A percentile compares a stretch with the other conserved stretches of the same genome.
phyloP scores from a whole-genome alignment of 306 rosid genomes.

The Sophora flavescens region DNA sequence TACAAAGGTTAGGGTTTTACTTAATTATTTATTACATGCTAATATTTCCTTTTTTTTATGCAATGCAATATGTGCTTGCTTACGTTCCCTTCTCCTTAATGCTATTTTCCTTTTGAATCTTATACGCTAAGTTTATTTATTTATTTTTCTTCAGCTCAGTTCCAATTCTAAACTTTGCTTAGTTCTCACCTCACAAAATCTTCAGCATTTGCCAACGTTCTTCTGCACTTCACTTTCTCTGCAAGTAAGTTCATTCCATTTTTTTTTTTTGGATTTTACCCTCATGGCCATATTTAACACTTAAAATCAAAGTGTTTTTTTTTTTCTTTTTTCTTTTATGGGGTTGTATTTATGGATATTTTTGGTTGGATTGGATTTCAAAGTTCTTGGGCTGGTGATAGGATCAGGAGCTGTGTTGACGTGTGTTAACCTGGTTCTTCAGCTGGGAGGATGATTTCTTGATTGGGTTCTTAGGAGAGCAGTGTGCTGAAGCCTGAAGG shows the following conservation, averaged over 20 bases:
- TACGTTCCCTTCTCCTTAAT: conserved; percentile 49
- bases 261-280: conserved; percentile 27
- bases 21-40: conserved; percentile 13
- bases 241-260: conserved; percentile 49
- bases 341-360: conserved; percentile 16
- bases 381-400: conserved; percentile 41
- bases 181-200: conserved; percentile 27
- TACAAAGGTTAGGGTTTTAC: conserved; percentile 58
- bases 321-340: neutral
- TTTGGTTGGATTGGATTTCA: conserved; percentile 24
- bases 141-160: conserved; percentile 24
- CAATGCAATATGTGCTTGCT: conserved; percentile 55
- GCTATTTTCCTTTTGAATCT: conserved; percentile 56
- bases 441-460: conserved; percentile 56
- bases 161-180: conserved; percentile 34
- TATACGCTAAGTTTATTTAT: conserved; percentile 56
- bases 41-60: conserved; percentile 28
- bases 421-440: conserved; percentile 40
- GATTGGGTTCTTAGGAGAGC: conserved; percentile 44
- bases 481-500: conserved; percentile 49
- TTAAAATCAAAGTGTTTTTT: conserved; percentile 9
- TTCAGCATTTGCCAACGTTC: conserved; percentile 58
- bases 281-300: conserved; percentile 13
- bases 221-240: conserved; percentile 45
- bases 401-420: conserved; percentile 42